Percentiles rank a stretch among this genome's conserved stretches.
Conservation (phyloP, 495 filamentous ascomycete species). For the Talaromyces proteolyticus region DNA sequence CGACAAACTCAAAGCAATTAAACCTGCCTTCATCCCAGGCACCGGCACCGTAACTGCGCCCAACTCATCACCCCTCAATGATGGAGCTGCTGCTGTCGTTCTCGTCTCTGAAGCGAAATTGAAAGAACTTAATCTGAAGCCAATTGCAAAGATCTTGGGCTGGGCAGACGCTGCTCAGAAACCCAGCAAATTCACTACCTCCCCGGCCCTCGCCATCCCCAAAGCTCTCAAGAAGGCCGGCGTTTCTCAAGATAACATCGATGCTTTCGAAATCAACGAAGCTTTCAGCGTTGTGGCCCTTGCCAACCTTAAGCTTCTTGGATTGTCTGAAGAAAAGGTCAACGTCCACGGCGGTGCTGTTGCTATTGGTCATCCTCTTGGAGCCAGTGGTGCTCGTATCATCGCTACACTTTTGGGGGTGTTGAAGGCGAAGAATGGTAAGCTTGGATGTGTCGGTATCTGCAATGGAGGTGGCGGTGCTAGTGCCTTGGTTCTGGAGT, state of each 20-base stretch:
- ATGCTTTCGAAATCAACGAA: conserved; percentile 98
- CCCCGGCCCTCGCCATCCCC: conserved; percentile 90
- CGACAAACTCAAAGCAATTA: conserved; percentile 78
- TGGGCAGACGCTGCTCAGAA: conserved; percentile 92
- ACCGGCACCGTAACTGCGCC: conserved; percentile 90
- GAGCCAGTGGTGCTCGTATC: conserved; percentile 89
- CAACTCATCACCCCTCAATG: conserved; percentile 93
- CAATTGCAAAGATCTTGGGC: conserved; percentile 89
- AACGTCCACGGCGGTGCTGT: conserved; percentile 95
- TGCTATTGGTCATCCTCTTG: conserved; percentile 91
- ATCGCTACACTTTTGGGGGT: conserved; percentile 87
- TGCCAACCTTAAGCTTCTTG: conserved; percentile 88
- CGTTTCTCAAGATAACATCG: conserved; percentile 65
- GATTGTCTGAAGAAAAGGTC: conserved; percentile 75
- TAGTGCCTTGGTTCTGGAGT: conserved; percentile 83
- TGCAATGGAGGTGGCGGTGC: conserved; percentile 98
- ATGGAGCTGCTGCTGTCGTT: conserved; percentile 85
- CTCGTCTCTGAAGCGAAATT: conserved; percentile 86
- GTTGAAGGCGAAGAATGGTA: conserved; percentile 80
- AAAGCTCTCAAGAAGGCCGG: conserved; percentile 93
- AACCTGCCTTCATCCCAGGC: conserved; percentile 77
- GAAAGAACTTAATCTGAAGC: conserved; percentile 81
- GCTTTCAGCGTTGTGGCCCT: conserved; percentile 95
- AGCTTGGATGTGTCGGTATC: conserved; percentile 90
- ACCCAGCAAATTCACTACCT: conserved; percentile 91